Evolutionary conservation across 139 green algal genomes (phyloP).

Genomic region (Edaphochlamys debaryana): DNA sequence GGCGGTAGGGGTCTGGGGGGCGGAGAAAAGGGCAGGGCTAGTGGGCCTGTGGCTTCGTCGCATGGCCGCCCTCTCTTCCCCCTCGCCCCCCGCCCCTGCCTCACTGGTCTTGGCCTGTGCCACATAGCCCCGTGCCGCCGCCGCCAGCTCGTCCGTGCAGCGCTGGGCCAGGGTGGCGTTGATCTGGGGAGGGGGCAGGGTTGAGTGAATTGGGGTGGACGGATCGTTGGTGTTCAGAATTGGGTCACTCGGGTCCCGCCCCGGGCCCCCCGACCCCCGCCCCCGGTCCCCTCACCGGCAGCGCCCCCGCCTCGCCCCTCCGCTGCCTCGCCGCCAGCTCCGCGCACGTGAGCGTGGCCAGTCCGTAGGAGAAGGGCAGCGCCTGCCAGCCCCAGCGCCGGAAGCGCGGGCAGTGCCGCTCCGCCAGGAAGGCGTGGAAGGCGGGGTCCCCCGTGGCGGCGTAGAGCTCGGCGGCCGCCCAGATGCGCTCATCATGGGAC

Average conservation of each 20-base stretch:
- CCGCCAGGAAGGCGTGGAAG: slow-evolving; percentile 15
- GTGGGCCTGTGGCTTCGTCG: no score
- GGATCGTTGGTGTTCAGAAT: no score
- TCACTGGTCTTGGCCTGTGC: not conserved
- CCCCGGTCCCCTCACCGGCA: not conserved
- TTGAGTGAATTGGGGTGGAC: not conserved
- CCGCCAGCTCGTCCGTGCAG: slow-evolving; percentile 28
- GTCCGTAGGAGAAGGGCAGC: slow-evolving; percentile 38
- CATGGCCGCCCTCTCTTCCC: not conserved
- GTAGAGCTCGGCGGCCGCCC: slow-evolving; percentile 43
- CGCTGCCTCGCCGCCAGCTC: slow-evolving; percentile 12
- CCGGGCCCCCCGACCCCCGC: no score
- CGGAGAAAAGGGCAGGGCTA: no score
- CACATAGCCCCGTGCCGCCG: slow-evolving; percentile 9
- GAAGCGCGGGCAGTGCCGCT: slow-evolving; percentile 30
- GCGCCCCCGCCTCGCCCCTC: not conserved
- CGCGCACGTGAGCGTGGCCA: slow-evolving; percentile 28
- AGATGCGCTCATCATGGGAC: slow-evolving; percentile 34
- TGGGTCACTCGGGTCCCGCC: not conserved
- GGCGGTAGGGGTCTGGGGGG: slow-evolving; percentile 18
- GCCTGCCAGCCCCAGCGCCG: slow-evolving; percentile 27
- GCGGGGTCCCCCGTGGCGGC: slow-evolving; percentile 27
- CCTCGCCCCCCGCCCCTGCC: not conserved
- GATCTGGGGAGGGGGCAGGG: not conserved
- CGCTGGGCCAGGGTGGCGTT: slow-evolving; percentile 18